Evolutionary conservation across 2,329 filamentous ascomycete species (phyloP).

Genomic region (Colletotrichum acutatum): DNA sequence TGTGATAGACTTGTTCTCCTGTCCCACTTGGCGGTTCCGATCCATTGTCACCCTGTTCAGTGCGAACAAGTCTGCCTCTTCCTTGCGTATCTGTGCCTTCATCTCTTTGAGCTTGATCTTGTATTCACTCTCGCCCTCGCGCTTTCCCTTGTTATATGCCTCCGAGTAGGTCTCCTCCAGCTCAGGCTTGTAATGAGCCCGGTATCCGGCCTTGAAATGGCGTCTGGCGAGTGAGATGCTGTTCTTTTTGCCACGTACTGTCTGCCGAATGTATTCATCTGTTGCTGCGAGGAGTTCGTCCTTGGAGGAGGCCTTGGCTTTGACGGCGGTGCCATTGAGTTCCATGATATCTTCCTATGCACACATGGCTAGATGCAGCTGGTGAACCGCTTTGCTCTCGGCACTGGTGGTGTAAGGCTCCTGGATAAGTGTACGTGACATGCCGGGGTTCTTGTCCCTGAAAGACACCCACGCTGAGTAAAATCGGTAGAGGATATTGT

Average conservation of each 20-base stretch:
- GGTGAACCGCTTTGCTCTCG: background rate
- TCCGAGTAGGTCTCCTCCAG: background rate
- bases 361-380: background rate
- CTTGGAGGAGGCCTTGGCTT: background rate
- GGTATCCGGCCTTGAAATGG: background rate
- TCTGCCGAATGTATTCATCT: background rate
- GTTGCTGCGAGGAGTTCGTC: background rate
- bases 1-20: background rate
- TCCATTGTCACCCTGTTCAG: background rate
- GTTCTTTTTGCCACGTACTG: background rate
- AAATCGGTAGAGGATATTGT: background rate
- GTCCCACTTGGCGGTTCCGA: background rate
- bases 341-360: background rate
- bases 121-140: background rate
- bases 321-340: background rate
- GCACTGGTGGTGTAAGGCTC: background rate
- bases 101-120: background rate
- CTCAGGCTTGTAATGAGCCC: no score
- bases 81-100: background rate
- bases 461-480: background rate
- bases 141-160: background rate
- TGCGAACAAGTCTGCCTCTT: background rate
- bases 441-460: background rate
- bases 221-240: background rate
- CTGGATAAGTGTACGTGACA: background rate